Conservation (phyloP, 75 land plant genomes). For the Pinus tabuliformis region DNA sequence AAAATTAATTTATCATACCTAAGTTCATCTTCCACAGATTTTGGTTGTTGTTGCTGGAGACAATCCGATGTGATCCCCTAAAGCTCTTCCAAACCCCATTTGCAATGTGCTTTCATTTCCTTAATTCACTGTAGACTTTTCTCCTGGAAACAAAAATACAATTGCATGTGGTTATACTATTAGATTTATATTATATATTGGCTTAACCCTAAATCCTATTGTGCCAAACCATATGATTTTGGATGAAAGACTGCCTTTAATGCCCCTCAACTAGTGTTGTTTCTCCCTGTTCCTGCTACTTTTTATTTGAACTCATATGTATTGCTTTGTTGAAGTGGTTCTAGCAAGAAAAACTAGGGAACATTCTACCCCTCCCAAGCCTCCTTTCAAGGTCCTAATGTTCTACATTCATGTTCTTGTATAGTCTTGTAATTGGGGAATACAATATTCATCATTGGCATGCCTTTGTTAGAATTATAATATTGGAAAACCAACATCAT, state of each 20-base stretch:
- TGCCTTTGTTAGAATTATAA: not conserved
- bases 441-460: not conserved
- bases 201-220: not conserved
- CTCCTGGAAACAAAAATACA: slow-evolving; percentile 31
- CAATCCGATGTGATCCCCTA: not conserved
- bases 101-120: slow-evolving; percentile 59
- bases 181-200: not conserved
- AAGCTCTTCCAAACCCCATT: slow-evolving; percentile 25
- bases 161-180: not conserved
- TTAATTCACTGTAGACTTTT: slow-evolving; percentile 44
- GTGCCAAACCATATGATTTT: not conserved
- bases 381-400: not conserved
- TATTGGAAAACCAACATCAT: not conserved
- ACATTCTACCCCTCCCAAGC: not conserved
- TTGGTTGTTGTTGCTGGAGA: not conserved
- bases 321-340: not conserved
- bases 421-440: not conserved
- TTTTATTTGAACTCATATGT: not conserved
- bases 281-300: not conserved
- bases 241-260: not conserved
- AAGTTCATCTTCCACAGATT: not conserved
- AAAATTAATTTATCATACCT: not conserved
- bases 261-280: not conserved
- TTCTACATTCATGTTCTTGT: not conserved
- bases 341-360: not conserved